These are phyloP conservation scores for Blastocystis sp. DNA, from an alignment of 352 stramenopile genomes.

Conservation along the genomic window DNA sequence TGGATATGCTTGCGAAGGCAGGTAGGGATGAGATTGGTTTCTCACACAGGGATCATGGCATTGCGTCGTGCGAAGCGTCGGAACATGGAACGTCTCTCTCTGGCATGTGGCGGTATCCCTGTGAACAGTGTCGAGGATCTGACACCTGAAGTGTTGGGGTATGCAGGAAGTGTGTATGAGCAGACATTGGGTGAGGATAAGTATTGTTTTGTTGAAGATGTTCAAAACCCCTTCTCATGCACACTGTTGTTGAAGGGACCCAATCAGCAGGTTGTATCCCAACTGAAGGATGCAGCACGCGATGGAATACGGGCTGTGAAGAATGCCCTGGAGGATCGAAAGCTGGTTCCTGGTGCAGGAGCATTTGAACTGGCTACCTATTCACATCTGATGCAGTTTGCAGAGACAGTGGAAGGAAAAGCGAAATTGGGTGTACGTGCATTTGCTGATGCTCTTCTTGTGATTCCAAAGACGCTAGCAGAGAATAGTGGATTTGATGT, in stretches of 20 bases:
- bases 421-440: conserved; percentile 93
- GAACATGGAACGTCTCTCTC: conserved; percentile 98
- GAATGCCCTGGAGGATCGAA: conserved; percentile 91
- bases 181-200: conserved; percentile 95
- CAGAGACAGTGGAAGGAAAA: conserved; percentile 81
- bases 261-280: conserved; percentile 92
- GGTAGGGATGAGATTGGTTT: background rate
- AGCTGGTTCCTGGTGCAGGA: conserved; percentile 86
- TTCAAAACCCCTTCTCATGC: conserved; percentile 87
- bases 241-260: conserved; percentile 95
- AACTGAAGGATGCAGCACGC: conserved; percentile 96
- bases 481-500: conserved; percentile 92
- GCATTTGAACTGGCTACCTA: conserved; percentile 89
- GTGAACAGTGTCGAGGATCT: conserved; percentile 97
- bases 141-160: conserved; percentile 87
- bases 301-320: conserved; percentile 94
- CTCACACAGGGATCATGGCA: conserved; percentile 81
- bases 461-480: conserved; percentile 95
- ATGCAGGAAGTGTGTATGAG: conserved; percentile 90
- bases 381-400: conserved; percentile 75
- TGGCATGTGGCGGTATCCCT: conserved; percentile 91
- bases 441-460: conserved; percentile 90
- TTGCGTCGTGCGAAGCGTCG: conserved; percentile 92
- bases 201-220: conserved; percentile 97
- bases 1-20: conserved; percentile 99